These are phyloP conservation scores for Nothomitra cinnamomea DNA, from an alignment of 2,329 filamentous ascomycete species.

Conservation along the genomic window DNA sequence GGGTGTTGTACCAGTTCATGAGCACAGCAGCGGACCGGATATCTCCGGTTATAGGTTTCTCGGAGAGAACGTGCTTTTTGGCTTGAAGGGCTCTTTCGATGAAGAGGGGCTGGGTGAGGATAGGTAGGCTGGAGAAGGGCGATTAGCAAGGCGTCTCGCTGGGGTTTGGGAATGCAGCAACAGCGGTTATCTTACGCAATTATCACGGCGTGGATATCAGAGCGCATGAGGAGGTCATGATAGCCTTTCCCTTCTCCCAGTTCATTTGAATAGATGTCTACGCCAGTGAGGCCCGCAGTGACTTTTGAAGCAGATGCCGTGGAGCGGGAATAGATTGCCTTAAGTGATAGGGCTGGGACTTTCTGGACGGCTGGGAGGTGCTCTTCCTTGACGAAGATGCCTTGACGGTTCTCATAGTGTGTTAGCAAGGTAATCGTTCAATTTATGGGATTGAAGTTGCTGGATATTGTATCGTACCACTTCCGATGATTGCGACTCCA, in stretches of 20 bases:
- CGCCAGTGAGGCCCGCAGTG: slow-evolving; percentile 16
- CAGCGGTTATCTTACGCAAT: slow-evolving; percentile 25
- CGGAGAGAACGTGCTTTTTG: slow-evolving; percentile 38
- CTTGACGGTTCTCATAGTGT: slow-evolving; percentile 11
- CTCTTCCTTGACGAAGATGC: slow-evolving; percentile 40
- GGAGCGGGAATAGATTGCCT: slow-evolving; percentile 42
- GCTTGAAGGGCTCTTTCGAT: slow-evolving; percentile 31
- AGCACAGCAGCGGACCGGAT: slow-evolving; percentile 32
- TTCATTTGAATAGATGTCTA: slow-evolving; percentile 41
- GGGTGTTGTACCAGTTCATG: slow-evolving; percentile 31
- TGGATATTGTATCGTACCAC: slow-evolving; percentile 2
- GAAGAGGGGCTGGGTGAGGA: slow-evolving; percentile 32
- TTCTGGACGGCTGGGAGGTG: slow-evolving; percentile 38
- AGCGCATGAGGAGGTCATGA: slow-evolving; percentile 28
- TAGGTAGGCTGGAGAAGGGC: slow-evolving; percentile 27
- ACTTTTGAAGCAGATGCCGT: slow-evolving; percentile 33
- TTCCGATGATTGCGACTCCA: slow-evolving; percentile 6
- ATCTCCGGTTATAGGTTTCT: slow-evolving; percentile 41
- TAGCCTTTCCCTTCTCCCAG: slow-evolving; percentile 26
- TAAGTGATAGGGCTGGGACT: slow-evolving; percentile 27
- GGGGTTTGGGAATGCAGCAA: too few relatives aligned
- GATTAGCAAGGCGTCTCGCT: neutral
- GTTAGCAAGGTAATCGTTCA: neutral
- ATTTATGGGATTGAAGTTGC: neutral
- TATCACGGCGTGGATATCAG: slow-evolving; percentile 33